Evolutionary conservation across 495 filamentous ascomycete species (phyloP).

Genomic region (Xylaria palmicola): DNA sequence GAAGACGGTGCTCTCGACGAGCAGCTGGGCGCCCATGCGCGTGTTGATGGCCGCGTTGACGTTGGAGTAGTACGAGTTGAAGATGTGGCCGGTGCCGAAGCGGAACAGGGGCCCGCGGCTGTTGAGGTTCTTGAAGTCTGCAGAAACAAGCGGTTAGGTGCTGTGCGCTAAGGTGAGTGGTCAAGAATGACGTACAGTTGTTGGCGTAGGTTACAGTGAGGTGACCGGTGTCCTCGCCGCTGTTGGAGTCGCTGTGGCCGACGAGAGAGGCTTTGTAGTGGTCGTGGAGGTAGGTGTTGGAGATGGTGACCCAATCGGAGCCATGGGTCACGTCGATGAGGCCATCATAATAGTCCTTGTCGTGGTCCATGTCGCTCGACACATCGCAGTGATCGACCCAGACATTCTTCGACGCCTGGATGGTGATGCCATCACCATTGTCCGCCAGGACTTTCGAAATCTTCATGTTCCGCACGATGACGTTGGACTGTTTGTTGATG

Average conservation of each 20-base stretch:
- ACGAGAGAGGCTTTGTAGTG: slow-evolving; percentile 66
- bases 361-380: slow-evolving; percentile 51
- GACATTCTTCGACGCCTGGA: slow-evolving; percentile 58
- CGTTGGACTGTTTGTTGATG: slow-evolving; percentile 48
- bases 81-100: slow-evolving; percentile 59
- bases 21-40: slow-evolving; percentile 61
- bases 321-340: slow-evolving; percentile 61
- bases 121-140: slow-evolving; percentile 59
- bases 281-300: slow-evolving; percentile 55
- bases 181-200: slow-evolving; percentile 38
- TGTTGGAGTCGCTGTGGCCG: slow-evolving; percentile 58
- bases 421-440: slow-evolving; percentile 60
- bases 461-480: slow-evolving; percentile 64
- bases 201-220: slow-evolving; percentile 61
- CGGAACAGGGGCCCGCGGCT: slow-evolving; percentile 60
- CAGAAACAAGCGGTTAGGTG: neutral
- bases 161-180: neutral
- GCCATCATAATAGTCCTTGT: slow-evolving; percentile 70
- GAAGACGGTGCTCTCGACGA: slow-evolving; percentile 63
- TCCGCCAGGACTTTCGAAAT: slow-evolving; percentile 57
- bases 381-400: slow-evolving; percentile 72
- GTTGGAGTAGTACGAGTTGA: slow-evolving; percentile 45
- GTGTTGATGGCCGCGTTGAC: slow-evolving; percentile 63
- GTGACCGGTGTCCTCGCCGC: slow-evolving; percentile 47
- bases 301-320: slow-evolving; percentile 53